Base-by-base conservation (phyloP, 73 alveolate species). In the Urostyla sp. region DNA sequence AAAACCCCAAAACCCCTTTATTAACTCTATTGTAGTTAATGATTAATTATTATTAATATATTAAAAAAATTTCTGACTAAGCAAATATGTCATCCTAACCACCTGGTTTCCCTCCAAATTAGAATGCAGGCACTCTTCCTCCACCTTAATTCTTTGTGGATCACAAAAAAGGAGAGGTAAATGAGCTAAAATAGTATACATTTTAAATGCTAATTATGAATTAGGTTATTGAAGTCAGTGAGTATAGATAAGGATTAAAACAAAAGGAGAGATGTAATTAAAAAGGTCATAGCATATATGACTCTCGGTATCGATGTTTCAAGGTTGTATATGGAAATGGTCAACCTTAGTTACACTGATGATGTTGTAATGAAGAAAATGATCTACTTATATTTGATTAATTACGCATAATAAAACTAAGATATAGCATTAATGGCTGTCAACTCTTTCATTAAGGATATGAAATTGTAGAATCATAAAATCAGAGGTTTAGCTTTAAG, bases 401-500 rank as follows among this genome's bases (percentile, higher is more conserved):
- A 95, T 67, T 97, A 97, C 76, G 99, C 99, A 3, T 98, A 97
- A 53, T 85, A 87, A 67, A 92, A 95, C 38, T 93, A 94, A 31
- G 99, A 97, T 57, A 89, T 94, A 2, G 99, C 98, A 43, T 84
- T 97, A 56, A 74, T 97, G 88, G 99, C 99, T 37, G 95, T 97
- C 66, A 95, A 95, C 73, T 92, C 99, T 20, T 97, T 97, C 89
- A 82, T 87, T 50, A 92, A 91, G 91, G 99, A 97, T 87, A 89
- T 95, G 90, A 94, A 92, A 73, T 84, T 91, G 58, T 82, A 86
- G 57, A 95, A 97, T 90, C 98, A 98, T 18, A 94, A 97, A 80
- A 89, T 95, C 36, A 79, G 99, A 54, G 99, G 99, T 13, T 91
- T 97, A 26, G 99, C 99, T 37, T 75, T 97, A n/a, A 87, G 99